Percentiles rank a stretch among this genome's conserved stretches.
These are phyloP conservation scores for Fusarium odoratissimum DNA, from an alignment of 2,329 filamentous ascomycete species.

Conservation along the genomic window DNA sequence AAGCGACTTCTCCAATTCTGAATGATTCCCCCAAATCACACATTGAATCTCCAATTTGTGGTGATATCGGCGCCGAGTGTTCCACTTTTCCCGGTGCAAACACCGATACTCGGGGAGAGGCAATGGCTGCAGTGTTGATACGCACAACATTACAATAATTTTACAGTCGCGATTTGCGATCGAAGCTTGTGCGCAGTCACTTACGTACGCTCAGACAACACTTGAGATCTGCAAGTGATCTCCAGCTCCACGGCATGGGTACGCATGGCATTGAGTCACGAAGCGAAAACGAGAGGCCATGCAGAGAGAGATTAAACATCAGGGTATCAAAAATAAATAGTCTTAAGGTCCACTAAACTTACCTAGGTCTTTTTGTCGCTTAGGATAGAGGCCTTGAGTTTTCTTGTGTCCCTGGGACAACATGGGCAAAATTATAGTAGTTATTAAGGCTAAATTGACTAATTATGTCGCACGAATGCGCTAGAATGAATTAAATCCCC, in stretches of 20 bases:
- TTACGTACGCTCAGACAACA: constrained; percentile 26
- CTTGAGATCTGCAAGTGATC: constrained; percentile 34
- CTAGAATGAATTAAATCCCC: neutral
- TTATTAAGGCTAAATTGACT: neutral
- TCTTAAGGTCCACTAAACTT: neutral
- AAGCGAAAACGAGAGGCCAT: neutral
- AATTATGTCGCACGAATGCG: neutral
- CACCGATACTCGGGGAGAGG: neutral
- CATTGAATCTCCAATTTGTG: neutral
- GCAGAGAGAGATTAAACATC: neutral
- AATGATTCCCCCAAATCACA: neutral
- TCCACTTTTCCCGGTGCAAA: neutral
- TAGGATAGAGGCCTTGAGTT: neutral
- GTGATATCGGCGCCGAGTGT: neutral
- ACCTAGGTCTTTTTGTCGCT: neutral
- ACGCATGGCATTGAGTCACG: neutral
- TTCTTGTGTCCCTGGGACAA: neutral
- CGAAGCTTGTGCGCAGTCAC: constrained; percentile 16
- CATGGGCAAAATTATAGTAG: neutral
- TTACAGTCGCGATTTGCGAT: neutral
- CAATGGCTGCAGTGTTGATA: neutral
- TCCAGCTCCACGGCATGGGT: constrained; percentile 25
- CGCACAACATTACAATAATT: neutral
- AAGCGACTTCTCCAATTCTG: constrained; percentile 1
- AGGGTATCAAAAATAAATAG: neutral